Evolutionary conservation across 75 land plant genomes (phyloP).

Genomic region (Cupressus sempervirens): DNA sequence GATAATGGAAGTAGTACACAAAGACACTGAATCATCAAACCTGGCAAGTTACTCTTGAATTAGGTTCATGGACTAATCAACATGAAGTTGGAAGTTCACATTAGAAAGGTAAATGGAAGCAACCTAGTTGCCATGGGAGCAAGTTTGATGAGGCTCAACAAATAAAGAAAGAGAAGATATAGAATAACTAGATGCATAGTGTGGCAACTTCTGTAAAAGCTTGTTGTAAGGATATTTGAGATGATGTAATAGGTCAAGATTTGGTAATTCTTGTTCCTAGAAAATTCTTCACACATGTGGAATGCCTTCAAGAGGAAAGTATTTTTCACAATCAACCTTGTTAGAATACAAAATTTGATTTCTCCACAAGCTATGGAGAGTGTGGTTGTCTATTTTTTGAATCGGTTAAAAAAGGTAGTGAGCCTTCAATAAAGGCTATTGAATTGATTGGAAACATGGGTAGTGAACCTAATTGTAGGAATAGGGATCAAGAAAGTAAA

Average conservation of each 20-base stretch:
- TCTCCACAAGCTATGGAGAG: conserved; percentile 9
- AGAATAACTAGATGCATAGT: not conserved
- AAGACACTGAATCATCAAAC: not conserved
- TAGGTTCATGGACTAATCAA: conserved; percentile 37
- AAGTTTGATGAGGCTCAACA: not conserved
- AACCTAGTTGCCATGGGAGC: not conserved
- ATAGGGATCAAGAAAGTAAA: not conserved
- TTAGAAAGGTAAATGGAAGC: not conserved
- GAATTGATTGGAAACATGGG: conserved; percentile 41
- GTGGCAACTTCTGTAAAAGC: conserved; percentile 1
- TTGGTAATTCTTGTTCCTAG: conserved; percentile 17
- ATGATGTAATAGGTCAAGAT: conserved; percentile 20
- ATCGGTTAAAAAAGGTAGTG: conserved; percentile 8
- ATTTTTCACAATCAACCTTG: not conserved
- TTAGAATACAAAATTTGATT: not conserved
- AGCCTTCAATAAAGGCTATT: conserved; percentile 27
- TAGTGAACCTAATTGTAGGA: conserved; percentile 3
- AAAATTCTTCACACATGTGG: not conserved
- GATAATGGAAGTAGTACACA: conserved; percentile 52
- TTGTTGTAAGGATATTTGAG: conserved; percentile 7
- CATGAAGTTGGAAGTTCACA: conserved; percentile 19
- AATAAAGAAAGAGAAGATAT: not conserved
- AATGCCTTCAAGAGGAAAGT: conserved; percentile 3
- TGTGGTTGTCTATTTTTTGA: not conserved
- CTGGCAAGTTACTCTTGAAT: not conserved